phyloP scores from a whole-genome alignment of 768 basidiomycete genomes.

The Suillus sp. region DNA sequence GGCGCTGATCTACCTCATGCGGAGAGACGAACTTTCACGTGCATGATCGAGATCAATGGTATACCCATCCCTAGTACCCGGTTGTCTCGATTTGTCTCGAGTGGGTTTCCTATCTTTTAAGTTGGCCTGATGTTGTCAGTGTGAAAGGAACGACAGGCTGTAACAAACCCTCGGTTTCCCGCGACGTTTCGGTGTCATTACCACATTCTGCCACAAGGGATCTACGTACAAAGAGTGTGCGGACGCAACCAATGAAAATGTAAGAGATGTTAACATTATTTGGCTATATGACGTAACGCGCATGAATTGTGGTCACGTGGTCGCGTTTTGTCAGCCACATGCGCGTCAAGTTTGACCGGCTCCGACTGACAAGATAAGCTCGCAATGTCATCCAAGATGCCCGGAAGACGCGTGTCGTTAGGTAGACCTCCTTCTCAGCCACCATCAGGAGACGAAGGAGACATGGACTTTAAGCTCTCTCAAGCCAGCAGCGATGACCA shows the following conservation, averaged over 20 bases:
- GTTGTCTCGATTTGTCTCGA: neutral
- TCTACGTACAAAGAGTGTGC: no score
- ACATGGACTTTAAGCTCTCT: constrained; percentile 19
- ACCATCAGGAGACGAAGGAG: constrained; percentile 13
- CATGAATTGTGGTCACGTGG: constrained; percentile 22
- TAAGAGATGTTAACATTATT: no score
- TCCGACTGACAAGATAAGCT: neutral
- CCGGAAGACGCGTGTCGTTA: constrained; percentile 16
- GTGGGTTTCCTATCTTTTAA: no score
- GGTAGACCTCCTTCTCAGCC: neutral
- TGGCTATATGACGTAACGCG: neutral
- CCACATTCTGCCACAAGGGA: neutral
- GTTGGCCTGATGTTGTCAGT: no score
- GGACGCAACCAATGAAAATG: no score
- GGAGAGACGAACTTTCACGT: neutral
- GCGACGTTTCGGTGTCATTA: neutral
- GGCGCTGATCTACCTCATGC: neutral
- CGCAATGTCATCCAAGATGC: constrained; percentile 4
- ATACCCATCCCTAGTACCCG: neutral
- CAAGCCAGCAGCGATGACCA: constrained; percentile 31
- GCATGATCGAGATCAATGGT: neutral
- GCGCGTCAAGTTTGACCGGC: neutral
- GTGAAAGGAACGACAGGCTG: neutral
- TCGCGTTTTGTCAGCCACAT: constrained; percentile 1
- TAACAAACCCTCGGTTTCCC: neutral